These are phyloP conservation scores for Trichocladium uniseriatum DNA, from an alignment of 495 filamentous ascomycete genomes.

Conservation along the genomic window DNA sequence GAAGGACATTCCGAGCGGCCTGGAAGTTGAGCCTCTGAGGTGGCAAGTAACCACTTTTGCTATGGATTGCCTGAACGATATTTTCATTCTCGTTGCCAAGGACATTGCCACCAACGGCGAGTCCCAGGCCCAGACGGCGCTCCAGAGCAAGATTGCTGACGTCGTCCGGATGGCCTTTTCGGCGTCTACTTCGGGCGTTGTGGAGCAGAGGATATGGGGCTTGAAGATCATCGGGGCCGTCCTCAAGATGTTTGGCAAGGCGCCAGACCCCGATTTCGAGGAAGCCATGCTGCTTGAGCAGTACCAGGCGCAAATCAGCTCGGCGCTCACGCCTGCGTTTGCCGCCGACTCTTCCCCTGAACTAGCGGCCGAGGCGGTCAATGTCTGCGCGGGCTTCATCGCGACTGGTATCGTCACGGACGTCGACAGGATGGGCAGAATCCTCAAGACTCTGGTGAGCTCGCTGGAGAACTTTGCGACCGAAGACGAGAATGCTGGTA, in stretches of 20 bases:
- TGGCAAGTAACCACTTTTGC: conserved; percentile 97
- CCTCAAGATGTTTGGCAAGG: conserved; percentile 91
- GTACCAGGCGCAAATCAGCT: conserved; percentile 97
- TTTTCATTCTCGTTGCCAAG: conserved; percentile 65
- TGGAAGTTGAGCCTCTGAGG: conserved; percentile 76
- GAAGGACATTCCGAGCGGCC: conserved; percentile 45
- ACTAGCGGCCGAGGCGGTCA: conserved; percentile 86
- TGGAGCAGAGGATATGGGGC: conserved; percentile 80
- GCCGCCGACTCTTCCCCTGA: conserved; percentile 92
- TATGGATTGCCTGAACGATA: conserved; percentile 81
- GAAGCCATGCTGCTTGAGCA: conserved; percentile 94
- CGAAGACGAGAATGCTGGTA: conserved; percentile 72
- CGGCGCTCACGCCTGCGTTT: conserved; percentile 92
- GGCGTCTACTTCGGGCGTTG: conserved; percentile 85
- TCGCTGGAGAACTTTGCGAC: conserved; percentile 88
- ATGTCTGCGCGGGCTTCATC: conserved; percentile 96
- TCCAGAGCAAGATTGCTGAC: conserved; percentile 80
- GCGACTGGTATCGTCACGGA: conserved; percentile 95
- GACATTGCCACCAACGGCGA: conserved; percentile 61
- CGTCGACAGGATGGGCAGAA: conserved; percentile 95
- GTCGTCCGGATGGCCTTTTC: conserved; percentile 97
- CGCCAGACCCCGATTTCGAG: conserved; percentile 90
- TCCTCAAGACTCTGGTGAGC: conserved; percentile 83
- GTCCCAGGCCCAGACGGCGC: conserved; percentile 58
- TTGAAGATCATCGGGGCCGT: conserved; percentile 89